Percentiles rank a stretch among this genome's conserved stretches.
Conservation (phyloP, 2,329 filamentous ascomycete genomes). For the Colletotrichum plurivorum region DNA sequence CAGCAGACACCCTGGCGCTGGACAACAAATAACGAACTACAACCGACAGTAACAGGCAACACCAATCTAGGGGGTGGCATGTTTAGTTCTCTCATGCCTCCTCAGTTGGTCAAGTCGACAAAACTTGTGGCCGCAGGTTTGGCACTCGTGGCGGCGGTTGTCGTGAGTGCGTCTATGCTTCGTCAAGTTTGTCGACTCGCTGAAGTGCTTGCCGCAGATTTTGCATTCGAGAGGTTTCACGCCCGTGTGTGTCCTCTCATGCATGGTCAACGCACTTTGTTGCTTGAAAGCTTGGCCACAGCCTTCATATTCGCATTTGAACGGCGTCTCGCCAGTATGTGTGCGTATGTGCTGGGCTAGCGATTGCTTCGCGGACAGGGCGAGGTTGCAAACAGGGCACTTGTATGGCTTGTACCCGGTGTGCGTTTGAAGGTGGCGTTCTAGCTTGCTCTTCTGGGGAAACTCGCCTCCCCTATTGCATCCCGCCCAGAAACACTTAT, state of each 20-base stretch:
- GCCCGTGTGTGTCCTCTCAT: slow-evolving; percentile 76
- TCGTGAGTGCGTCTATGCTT: slow-evolving; percentile 76
- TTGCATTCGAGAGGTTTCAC: slow-evolving; percentile 74
- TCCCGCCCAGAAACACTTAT: slow-evolving; percentile 69
- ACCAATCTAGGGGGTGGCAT: slow-evolving; percentile 26
- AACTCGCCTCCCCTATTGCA: slow-evolving; percentile 70
- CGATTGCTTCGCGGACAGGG: slow-evolving; percentile 77
- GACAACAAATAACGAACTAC: too few species aligned
- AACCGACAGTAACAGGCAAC: too few species aligned
- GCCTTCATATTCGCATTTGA: slow-evolving; percentile 64
- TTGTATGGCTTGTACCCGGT: slow-evolving; percentile 73
- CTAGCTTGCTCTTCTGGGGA: slow-evolving; percentile 73
- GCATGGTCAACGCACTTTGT: slow-evolving; percentile 78
- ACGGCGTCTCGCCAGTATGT: slow-evolving; percentile 76
- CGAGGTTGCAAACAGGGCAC: slow-evolving; percentile 70
- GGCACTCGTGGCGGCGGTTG: slow-evolving; percentile 63
- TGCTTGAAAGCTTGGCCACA: slow-evolving; percentile 75
- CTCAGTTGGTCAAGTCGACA: slow-evolving; percentile 73
- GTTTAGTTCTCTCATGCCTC: slow-evolving; percentile 60
- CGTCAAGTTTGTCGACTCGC: slow-evolving; percentile 76
- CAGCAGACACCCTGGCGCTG: too few species aligned
- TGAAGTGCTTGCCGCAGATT: slow-evolving; percentile 71
- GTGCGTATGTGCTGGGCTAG: slow-evolving; percentile 77
- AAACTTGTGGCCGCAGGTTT: slow-evolving; percentile 70
- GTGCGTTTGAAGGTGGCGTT: slow-evolving; percentile 76